Percentiles rank a stretch among this genome's conserved stretches.
phyloP scores from a whole-genome alignment of 1,139 yeast species.

The Kurtzmaniella quercitrusa region DNA sequence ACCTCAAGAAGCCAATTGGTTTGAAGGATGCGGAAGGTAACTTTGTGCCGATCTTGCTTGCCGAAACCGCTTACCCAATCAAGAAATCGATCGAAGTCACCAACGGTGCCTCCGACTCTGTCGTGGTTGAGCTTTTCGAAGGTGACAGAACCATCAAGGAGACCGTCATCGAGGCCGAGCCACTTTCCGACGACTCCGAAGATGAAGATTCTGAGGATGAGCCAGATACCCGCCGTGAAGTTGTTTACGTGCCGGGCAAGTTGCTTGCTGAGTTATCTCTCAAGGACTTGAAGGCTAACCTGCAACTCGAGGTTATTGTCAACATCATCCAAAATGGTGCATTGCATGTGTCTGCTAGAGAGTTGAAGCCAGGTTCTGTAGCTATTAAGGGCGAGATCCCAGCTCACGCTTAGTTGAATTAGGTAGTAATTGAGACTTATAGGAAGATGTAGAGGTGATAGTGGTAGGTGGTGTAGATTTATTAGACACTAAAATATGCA shows the following conservation, averaged over 20 bases:
- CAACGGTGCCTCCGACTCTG: constrained; percentile 58
- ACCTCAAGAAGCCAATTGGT: constrained; percentile 81
- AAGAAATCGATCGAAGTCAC: constrained; percentile 68
- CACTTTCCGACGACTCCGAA: constrained; percentile 33
- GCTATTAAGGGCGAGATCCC: constrained; percentile 49
- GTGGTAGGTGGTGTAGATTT: not conserved
- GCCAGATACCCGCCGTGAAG: constrained; percentile 73
- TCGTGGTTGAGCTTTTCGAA: constrained; percentile 72
- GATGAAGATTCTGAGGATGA: constrained; percentile 43
- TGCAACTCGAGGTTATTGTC: constrained; percentile 71
- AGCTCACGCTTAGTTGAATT: constrained; percentile 5
- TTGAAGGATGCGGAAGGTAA: constrained; percentile 68
- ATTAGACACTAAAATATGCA: too few relatives aligned
- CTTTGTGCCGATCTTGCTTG: constrained; percentile 69
- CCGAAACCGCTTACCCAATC: constrained; percentile 90
- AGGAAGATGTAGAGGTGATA: not conserved
- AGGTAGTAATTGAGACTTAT: not conserved
- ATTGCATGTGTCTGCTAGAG: constrained; percentile 81
- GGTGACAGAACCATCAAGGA: constrained; percentile 80
- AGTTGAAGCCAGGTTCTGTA: constrained; percentile 61
- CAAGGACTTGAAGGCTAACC: constrained; percentile 65
- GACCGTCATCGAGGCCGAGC: constrained; percentile 65
- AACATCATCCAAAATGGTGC: constrained; percentile 83
- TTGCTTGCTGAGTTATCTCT: constrained; percentile 77
- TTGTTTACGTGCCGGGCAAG: constrained; percentile 69